These are phyloP conservation scores for Pseudogymnoascus sp. DNA, from an alignment of 2,329 filamentous ascomycete species.

Conservation along the genomic window DNA sequence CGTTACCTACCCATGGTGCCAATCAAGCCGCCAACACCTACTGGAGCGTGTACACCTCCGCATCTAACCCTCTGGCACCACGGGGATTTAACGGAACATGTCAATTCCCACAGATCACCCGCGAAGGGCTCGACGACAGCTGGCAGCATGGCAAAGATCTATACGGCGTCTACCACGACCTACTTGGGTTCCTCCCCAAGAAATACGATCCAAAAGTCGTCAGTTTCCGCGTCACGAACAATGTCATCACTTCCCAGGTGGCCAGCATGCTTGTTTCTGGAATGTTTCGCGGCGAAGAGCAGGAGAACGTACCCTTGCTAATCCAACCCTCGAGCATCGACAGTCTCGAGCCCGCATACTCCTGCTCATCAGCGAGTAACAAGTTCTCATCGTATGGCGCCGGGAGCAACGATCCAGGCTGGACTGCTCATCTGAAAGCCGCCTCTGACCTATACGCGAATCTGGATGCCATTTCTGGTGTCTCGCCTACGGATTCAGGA, in stretches of 20 bases:
- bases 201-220: constrained; percentile 39
- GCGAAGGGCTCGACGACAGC: constrained; percentile 63
- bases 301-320: constrained; percentile 37
- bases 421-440: not conserved
- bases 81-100: constrained; percentile 66
- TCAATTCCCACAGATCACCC: constrained; percentile 74
- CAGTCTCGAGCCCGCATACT: constrained; percentile 66
- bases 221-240: constrained; percentile 69
- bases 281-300: constrained; percentile 47
- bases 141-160: constrained; percentile 71
- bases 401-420: not conserved
- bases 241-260: constrained; percentile 75
- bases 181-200: constrained; percentile 59
- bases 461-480: not conserved
- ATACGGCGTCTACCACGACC: constrained; percentile 65
- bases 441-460: not conserved
- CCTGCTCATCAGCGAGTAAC: constrained; percentile 49
- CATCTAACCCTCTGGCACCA: constrained; percentile 59
- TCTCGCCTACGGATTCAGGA: not conserved
- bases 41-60: constrained; percentile 56
- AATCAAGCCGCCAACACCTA: constrained; percentile 37
- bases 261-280: constrained; percentile 66
- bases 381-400: not conserved
- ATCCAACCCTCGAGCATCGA: constrained; percentile 54
- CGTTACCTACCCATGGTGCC: not conserved